These are phyloP conservation scores for Xylaria palmicola DNA, from an alignment of 495 filamentous ascomycete species.

Conservation along the genomic window DNA sequence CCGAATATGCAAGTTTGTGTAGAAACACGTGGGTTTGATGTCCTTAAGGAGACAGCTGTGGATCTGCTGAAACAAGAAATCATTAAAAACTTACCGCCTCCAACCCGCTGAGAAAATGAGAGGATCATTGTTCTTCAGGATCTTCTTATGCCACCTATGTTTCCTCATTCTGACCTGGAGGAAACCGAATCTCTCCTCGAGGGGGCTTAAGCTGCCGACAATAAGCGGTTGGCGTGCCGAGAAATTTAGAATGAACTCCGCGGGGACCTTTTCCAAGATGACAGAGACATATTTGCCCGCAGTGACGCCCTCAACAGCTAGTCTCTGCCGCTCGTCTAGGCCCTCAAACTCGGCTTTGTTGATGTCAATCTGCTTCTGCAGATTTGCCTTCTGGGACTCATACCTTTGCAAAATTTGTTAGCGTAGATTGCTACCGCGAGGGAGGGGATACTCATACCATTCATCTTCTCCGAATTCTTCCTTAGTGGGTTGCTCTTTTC, in stretches of 20 bases:
- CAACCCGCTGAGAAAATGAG: slow-evolving; percentile 98
- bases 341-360: slow-evolving; percentile 88
- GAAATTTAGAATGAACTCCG: slow-evolving; percentile 89
- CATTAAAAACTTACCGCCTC: slow-evolving; percentile 45
- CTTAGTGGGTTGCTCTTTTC: slow-evolving; percentile 66
- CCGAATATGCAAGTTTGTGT: neutral
- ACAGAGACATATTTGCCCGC: slow-evolving; percentile 95
- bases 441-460: slow-evolving; percentile 51
- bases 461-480: slow-evolving; percentile 94
- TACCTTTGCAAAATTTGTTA: slow-evolving; percentile 44
- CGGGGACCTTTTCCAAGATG: slow-evolving; percentile 81
- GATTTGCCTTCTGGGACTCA: slow-evolving; percentile 87
- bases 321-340: slow-evolving; percentile 76
- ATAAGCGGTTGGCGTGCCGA: slow-evolving; percentile 81
- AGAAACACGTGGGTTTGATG: neutral
- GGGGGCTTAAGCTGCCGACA: slow-evolving; percentile 83
- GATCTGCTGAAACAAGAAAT: neutral
- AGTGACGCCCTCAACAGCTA: slow-evolving; percentile 81
- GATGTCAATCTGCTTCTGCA: slow-evolving; percentile 92
- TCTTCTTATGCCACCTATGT: slow-evolving; percentile 98
- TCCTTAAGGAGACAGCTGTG: neutral
- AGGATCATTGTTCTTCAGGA: slow-evolving; percentile 94
- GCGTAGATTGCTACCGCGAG: neutral
- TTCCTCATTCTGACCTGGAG: slow-evolving; percentile 94
- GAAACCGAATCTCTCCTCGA: slow-evolving; percentile 92